Base-by-base conservation (phyloP, 2,329 filamentous ascomycete genomes). In the Thelonectria rubi region DNA sequence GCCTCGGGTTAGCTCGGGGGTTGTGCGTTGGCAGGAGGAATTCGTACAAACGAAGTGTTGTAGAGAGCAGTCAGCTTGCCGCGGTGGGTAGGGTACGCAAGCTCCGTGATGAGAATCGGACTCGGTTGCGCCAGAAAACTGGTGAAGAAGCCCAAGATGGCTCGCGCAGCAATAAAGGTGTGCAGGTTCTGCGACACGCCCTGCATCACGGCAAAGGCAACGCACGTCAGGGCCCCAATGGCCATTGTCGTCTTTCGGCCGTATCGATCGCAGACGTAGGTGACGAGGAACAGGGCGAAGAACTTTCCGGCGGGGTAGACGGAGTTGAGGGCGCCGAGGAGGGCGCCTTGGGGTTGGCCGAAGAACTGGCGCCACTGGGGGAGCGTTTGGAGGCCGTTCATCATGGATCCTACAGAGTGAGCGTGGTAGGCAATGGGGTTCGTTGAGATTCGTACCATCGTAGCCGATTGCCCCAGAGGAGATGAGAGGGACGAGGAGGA, bases 401-500 rank as follows among this genome's bases (percentile, higher is more conserved):
- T 46, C 53, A 55, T 46, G 15, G 39, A 51, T 11, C 55, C 53
- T 43, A 32, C 11, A 49, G 30, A 10, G 15, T 30, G n/a, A 40
- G 37, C 14, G 5, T 20, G 5, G n/a, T 37, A 11, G n/a, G 5
- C n/a, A 18, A 17, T 43, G 17, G n/a, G 17, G 3, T 20, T 17
- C 15, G 14, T 15, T 20, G n/a, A 43, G 18, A 17, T 20, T 17
- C 68, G 12, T 63, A 76, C 78, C 80, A 76, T 82, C 80, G 43
- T 80, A 83, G 3, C 81, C 81, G 37, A 76, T 76, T 2, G 78
- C 76, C 0, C 77, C 74, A 0, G 79, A 79, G 0, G 79, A 81
- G 0, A 82, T 62, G 3, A 81, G 69, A 1, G 80, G 80, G 2
- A 82, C 66, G 5, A 82, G 54, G 0, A 83, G 74, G 14, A 81